Percentiles rank a stretch among this genome's conserved stretches.
These are phyloP conservation scores for Trichoderma asperellum DNA, from an alignment of 2,329 filamentous ascomycete species.

Conservation along the genomic window DNA sequence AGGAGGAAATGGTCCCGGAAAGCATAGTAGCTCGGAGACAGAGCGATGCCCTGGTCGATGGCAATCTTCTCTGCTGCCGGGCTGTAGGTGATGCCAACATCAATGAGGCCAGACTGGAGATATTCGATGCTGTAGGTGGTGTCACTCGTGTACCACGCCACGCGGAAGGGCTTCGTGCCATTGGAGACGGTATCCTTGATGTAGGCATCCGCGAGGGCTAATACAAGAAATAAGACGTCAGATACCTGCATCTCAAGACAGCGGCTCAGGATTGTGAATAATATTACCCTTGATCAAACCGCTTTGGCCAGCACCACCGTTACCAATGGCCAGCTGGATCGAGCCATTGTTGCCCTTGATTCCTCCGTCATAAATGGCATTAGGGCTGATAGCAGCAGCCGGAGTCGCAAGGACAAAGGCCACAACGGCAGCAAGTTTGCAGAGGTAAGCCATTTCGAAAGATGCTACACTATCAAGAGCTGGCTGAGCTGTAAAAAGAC, in stretches of 20 bases:
- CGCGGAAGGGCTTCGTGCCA: slow-evolving; percentile 41
- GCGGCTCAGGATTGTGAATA: not conserved
- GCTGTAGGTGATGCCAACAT: slow-evolving; percentile 53
- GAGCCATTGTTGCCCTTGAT: slow-evolving; percentile 30
- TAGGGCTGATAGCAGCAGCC: slow-evolving; percentile 28
- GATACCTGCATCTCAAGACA: not conserved
- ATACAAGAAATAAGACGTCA: not conserved
- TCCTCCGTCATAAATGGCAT: slow-evolving; percentile 34
- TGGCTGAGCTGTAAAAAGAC: not conserved
- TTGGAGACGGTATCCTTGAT: slow-evolving; percentile 33
- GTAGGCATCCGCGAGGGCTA: slow-evolving; percentile 38
- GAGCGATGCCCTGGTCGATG: slow-evolving; percentile 45
- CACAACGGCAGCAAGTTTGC: slow-evolving; percentile 14
- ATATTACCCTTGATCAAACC: slow-evolving; percentile 41
- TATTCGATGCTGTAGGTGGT: slow-evolving; percentile 51
- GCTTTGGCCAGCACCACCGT: slow-evolving; percentile 45
- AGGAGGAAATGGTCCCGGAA: slow-evolving; percentile 54
- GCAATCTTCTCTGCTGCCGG: slow-evolving; percentile 49
- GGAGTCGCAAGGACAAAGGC: slow-evolving; percentile 5
- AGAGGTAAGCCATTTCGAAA: slow-evolving; percentile 20
- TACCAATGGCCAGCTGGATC: slow-evolving; percentile 40
- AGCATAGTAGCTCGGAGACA: slow-evolving; percentile 41
- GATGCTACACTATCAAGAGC: not conserved
- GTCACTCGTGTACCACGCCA: slow-evolving; percentile 52
- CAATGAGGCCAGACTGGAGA: slow-evolving; percentile 44